Conservation (phyloP, 768 basidiomycete genomes). For the Termitomyces sp. region DNA sequence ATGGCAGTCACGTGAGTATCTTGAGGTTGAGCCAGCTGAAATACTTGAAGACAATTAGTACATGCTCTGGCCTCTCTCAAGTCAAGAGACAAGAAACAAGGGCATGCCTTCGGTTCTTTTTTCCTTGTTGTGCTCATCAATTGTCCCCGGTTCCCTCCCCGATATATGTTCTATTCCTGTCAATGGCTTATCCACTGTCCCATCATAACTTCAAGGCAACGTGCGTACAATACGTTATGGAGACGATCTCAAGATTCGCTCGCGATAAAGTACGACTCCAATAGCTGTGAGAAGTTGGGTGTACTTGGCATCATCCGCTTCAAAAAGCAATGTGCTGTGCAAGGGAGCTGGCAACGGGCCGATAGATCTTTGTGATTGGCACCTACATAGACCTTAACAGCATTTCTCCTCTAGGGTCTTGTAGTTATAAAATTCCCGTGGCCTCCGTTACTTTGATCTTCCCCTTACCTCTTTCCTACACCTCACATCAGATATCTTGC, state of each 20-base stretch:
- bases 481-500: neutral
- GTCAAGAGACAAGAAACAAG: no score
- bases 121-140: neutral
- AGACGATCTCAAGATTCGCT: neutral
- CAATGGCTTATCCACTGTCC: neutral
- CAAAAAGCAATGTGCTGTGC: constrained; percentile 1
- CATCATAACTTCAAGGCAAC: neutral
- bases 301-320: neutral
- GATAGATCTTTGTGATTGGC: neutral
- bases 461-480: neutral
- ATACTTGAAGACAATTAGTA: no score
- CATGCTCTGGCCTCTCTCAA: no score
- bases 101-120: neutral
- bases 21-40: no score
- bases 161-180: neutral
- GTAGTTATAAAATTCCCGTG: neutral
- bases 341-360: neutral
- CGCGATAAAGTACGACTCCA: neutral
- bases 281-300: neutral
- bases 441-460: no score
- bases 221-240: no score
- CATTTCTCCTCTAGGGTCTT: neutral
- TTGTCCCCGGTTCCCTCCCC: neutral
- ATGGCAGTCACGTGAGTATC: constrained; percentile 13
- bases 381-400: neutral